Percentiles rank a stretch among this genome's conserved stretches.
phyloP scores from a whole-genome alignment of 176 grass and related monocot genomes.

The Musa acuminata region DNA sequence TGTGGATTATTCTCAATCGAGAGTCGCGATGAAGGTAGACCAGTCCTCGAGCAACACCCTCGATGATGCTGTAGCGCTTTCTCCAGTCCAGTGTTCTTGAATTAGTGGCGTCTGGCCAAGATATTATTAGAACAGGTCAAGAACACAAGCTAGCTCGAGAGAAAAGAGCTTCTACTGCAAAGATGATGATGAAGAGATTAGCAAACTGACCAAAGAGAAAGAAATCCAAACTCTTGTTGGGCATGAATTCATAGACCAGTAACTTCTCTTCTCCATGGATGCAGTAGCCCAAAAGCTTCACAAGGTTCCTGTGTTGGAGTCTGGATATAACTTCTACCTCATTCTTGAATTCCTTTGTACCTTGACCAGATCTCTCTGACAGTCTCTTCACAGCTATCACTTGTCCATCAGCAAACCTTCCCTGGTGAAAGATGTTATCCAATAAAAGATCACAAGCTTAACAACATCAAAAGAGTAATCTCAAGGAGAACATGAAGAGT shows the following conservation, averaged over 20 bases:
- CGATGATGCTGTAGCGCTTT: not conserved
- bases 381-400: slow-evolving; percentile 18
- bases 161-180: too few relatives aligned
- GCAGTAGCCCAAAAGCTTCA: slow-evolving; percentile 12
- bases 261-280: slow-evolving; percentile 7
- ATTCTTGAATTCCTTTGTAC: slow-evolving; percentile 9
- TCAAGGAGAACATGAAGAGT: too few relatives aligned
- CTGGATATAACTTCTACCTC: slow-evolving; percentile 12
- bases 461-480: too few relatives aligned
- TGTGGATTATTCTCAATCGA: slow-evolving; percentile 9
- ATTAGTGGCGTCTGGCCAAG: not conserved
- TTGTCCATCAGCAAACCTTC: slow-evolving; percentile 4
- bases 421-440: not conserved
- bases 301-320: slow-evolving; percentile 18
- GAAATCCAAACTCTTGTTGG: slow-evolving; percentile 15
- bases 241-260: slow-evolving; percentile 12
- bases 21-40: slow-evolving; percentile 18
- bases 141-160: too few relatives aligned
- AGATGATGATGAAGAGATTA: not conserved
- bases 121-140: not conserved
- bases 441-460: not conserved
- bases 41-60: slow-evolving; percentile 14
- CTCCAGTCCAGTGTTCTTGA: not conserved
- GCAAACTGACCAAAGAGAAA: slow-evolving; percentile 10
- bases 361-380: not conserved